Evolutionary conservation across 129 eudicot genomes (phyloP), one percentile per base, ranked within the genome.

Genomic region (Artemisia tridentata): DNA sequence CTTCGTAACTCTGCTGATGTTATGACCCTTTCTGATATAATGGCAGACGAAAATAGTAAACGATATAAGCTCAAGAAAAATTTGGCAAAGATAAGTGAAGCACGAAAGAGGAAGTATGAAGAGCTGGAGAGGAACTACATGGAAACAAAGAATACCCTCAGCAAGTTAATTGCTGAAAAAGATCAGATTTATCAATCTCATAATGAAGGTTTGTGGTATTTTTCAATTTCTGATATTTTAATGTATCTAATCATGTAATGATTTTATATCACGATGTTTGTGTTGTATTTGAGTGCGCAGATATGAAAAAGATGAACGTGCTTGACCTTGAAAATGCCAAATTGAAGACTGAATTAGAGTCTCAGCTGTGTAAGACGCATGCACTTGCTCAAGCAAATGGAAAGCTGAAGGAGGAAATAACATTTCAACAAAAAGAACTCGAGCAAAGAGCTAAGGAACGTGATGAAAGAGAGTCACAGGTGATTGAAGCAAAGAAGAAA

Each of bases 101-200:
- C 63, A 31, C 87, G 83, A 82, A 78, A 90, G 54, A 82, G 65
- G 86, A 77, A 75, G 68, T 31, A 80, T 63, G 76, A 77, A 58
- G 96, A 93, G 74, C 82, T 93, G 84, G 79, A 84, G 83, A 77
- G 45, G 71, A 84, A 78, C 71, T 87, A 62, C 50, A 72, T 60
- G 45, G 97, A 93, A 76, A 87, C 92, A 14, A 81, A 81, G 23
- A 73, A 63, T 20, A 82, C 96, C 14, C 82, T 89, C 16, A 69
- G 74, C 74, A 69, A 85, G 78, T 46, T 80, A 71, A 80, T 88
- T 20, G 72, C 21, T 34, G 96, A 90, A 72, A 90, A 84, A 71
- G 99, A 93, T 67, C 63, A 74, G 72, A 90, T 93, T 82, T 82
- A 80, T 86, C 97, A 87, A 70, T 73, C 84, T 78, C 82, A 85